phyloP scores from a whole-genome alignment of 257 asterid species.

The Nemophila menziesii region DNA sequence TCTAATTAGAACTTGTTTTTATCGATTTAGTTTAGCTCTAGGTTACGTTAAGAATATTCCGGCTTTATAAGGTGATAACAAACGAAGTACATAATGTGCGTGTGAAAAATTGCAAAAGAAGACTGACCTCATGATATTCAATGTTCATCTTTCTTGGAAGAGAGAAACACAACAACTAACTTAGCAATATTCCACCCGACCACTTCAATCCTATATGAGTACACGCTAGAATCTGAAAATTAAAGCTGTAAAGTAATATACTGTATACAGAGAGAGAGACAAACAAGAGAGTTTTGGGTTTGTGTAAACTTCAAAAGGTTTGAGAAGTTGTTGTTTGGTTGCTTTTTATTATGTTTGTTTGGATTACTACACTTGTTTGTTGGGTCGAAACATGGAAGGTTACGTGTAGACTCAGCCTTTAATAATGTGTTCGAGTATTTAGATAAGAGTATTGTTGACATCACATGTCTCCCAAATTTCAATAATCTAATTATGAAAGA shows the following conservation, averaged over 20 bases:
- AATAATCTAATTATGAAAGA: no score
- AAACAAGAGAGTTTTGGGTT: background rate
- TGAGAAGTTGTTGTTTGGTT: background rate
- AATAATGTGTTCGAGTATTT: no score
- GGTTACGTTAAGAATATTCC: no score
- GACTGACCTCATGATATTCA: conserved; percentile 56
- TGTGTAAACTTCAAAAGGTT: no score
- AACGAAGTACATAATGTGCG: conserved; percentile 38
- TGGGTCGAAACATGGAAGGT: conserved; percentile 12
- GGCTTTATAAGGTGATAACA: no score
- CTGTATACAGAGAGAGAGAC: background rate
- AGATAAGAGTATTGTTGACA: no score
- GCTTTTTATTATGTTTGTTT: conserved; percentile 1
- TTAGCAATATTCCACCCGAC: background rate
- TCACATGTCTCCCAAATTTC: no score
- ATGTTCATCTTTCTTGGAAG: conserved; percentile 38
- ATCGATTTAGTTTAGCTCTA: no score
- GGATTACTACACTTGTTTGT: background rate
- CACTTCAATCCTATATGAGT: no score
- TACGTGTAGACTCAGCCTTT: conserved; percentile 29
- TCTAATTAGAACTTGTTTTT: no score
- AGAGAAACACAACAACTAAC: background rate
- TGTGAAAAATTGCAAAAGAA: background rate
- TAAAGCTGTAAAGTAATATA: no score
- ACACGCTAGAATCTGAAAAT: no score